These are phyloP conservation scores for Scedosporium apiospermum DNA, from an alignment of 2,329 filamentous ascomycete species.

Conservation along the genomic window DNA sequence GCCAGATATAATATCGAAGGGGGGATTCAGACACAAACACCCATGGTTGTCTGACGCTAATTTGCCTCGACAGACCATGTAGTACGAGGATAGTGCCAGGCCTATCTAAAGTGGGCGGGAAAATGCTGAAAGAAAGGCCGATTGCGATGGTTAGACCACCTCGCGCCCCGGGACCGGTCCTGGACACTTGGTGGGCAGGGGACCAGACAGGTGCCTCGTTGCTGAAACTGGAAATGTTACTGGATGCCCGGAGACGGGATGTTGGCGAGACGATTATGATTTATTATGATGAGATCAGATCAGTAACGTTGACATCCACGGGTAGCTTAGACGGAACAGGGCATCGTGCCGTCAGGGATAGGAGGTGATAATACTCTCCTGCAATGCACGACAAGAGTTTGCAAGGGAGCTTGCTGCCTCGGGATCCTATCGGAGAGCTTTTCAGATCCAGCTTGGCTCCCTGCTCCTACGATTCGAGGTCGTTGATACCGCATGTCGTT, in stretches of 20 bases:
- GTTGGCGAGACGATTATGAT: background rate
- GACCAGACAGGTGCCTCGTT: background rate
- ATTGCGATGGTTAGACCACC: background rate
- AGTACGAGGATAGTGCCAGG: background rate
- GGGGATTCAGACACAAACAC: too few species aligned
- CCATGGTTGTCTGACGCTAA: background rate
- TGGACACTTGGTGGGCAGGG: background rate
- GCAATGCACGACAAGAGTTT: too few species aligned
- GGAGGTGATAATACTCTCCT: too few species aligned
- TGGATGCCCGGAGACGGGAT: background rate
- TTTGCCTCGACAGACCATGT: background rate
- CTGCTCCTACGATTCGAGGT: too few species aligned
- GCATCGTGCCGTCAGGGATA: too few species aligned
- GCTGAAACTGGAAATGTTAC: background rate
- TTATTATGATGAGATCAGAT: background rate
- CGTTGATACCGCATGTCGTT: too few species aligned
- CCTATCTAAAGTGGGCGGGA: background rate
- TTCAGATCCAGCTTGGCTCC: too few species aligned
- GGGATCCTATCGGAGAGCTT: too few species aligned
- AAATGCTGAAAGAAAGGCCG: background rate
- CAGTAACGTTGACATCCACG: too few species aligned
- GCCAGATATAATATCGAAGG: too few species aligned
- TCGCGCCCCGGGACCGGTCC: background rate
- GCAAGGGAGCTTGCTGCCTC: too few species aligned
- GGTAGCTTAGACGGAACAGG: too few species aligned